phyloP scores from a whole-genome alignment of 192 early-diverging fungal genomes.

The Coemansia javaensis region DNA sequence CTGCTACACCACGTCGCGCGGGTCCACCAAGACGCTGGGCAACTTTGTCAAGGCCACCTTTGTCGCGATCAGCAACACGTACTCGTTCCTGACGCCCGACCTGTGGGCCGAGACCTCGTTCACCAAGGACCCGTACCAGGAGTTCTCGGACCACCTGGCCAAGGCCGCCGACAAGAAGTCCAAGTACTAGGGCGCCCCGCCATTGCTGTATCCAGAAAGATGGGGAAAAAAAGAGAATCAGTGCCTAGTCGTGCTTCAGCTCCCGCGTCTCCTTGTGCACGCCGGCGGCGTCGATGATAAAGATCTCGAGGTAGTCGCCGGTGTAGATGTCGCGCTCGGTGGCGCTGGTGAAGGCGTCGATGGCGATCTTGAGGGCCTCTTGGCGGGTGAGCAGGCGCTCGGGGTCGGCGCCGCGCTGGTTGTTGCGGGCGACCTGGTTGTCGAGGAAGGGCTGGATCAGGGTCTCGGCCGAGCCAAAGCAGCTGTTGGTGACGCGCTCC shows the following conservation, averaged over 20 bases:
- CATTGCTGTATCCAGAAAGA: neutral
- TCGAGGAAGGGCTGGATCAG: conserved; percentile 97
- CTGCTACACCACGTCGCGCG: conserved; percentile 94
- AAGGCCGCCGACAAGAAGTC: conserved; percentile 51
- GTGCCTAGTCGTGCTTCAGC: conserved; percentile 86
- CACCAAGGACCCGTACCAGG: conserved; percentile 87
- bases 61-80: conserved; percentile 93
- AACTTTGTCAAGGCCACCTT: conserved; percentile 99
- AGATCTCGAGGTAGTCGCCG: conserved; percentile 92
- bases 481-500: conserved; percentile 69
- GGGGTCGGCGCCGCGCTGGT: conserved; percentile 50
- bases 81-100: conserved; percentile 95
- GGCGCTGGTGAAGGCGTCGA: conserved; percentile 94
- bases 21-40: conserved; percentile 96
- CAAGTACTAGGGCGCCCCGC: too few species aligned
- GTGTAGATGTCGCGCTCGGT: conserved; percentile 99
- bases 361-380: conserved; percentile 70
- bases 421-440: conserved; percentile 80
- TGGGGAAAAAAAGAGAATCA: neutral
- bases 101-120: conserved; percentile 90
- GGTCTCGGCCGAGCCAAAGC: conserved; percentile 79
- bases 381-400: conserved; percentile 8
- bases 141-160: conserved; percentile 76
- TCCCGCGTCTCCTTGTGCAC: conserved; percentile 66
- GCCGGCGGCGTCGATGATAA: conserved; percentile 74